Percentiles rank a stretch among this genome's conserved stretches.
phyloP scores from a whole-genome alignment of 495 filamentous ascomycete genomes.

The Cercophora newfieldiana region DNA sequence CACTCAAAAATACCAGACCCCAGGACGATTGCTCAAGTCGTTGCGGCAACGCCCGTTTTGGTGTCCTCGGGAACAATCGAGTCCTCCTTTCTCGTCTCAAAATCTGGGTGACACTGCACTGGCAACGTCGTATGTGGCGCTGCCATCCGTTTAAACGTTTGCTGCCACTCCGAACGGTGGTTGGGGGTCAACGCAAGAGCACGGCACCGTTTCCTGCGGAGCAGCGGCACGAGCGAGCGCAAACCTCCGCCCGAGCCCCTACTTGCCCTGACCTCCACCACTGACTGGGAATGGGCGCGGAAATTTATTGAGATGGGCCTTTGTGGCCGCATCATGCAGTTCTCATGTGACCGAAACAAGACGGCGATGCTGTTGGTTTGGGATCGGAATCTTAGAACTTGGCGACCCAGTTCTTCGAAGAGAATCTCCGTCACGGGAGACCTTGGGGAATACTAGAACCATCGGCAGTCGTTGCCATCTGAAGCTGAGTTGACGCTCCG shows the following conservation, averaged over 20 bases:
- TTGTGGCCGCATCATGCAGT: not conserved
- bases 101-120: not conserved
- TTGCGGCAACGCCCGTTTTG: too few relatives aligned
- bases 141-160: not conserved
- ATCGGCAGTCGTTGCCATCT: too few relatives aligned
- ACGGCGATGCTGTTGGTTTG: not conserved
- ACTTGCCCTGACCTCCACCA: not conserved
- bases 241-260: not conserved
- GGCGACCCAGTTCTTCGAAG: not conserved
- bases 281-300: not conserved
- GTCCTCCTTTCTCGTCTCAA: not conserved
- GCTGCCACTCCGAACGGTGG: not conserved
- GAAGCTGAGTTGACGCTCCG: too few relatives aligned
- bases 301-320: not conserved
- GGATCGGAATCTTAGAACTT: not conserved
- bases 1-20: too few relatives aligned
- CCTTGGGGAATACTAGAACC: too few relatives aligned
- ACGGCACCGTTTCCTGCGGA: not conserved
- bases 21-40: too few relatives aligned
- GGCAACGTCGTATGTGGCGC: not conserved
- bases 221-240: too few relatives aligned
- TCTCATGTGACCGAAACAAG: conserved; percentile 1
- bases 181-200: not conserved
- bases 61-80: too few relatives aligned
- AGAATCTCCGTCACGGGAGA: too few relatives aligned